Evolutionary conservation across 768 basidiomycete genomes (phyloP).

Genomic region (Chalciporus chontae): DNA sequence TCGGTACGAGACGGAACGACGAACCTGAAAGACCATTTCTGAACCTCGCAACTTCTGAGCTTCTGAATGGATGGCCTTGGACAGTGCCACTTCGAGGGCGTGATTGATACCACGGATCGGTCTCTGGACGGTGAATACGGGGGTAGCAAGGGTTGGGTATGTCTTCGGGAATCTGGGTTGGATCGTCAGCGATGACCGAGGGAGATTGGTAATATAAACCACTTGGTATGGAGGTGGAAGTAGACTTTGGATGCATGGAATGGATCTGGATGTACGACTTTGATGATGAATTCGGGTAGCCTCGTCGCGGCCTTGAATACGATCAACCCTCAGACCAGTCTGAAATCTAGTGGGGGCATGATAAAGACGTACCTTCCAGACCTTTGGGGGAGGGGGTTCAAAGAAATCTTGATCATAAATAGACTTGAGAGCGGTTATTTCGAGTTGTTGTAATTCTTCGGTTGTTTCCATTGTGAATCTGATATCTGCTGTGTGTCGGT

Average conservation of each 20-base stretch:
- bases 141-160: conserved; percentile 70
- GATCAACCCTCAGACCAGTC: neutral
- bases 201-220: conserved; percentile 15
- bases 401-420: conserved; percentile 80
- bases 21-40: conserved; percentile 77
- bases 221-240: conserved; percentile 72
- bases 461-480: conserved; percentile 58
- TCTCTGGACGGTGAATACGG: conserved; percentile 65
- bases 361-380: conserved; percentile 63
- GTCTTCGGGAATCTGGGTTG: conserved; percentile 71
- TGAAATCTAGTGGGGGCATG: conserved; percentile 9
- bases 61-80: conserved; percentile 59
- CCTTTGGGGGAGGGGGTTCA: conserved; percentile 69
- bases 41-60: conserved; percentile 62
- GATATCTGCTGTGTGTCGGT: conserved; percentile 11
- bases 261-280: conserved; percentile 62
- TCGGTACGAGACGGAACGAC: conserved; percentile 11
- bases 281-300: conserved; percentile 74
- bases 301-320: conserved; percentile 56
- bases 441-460: conserved; percentile 62
- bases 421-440: conserved; percentile 76
- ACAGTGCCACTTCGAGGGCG: conserved; percentile 54
- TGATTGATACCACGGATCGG: conserved; percentile 56
- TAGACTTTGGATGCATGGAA: conserved; percentile 53
- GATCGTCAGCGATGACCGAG: neutral